These are phyloP conservation scores for Chimonanthus praecox DNA, from an alignment of 164 flowering plant species.

Conservation along the genomic window DNA sequence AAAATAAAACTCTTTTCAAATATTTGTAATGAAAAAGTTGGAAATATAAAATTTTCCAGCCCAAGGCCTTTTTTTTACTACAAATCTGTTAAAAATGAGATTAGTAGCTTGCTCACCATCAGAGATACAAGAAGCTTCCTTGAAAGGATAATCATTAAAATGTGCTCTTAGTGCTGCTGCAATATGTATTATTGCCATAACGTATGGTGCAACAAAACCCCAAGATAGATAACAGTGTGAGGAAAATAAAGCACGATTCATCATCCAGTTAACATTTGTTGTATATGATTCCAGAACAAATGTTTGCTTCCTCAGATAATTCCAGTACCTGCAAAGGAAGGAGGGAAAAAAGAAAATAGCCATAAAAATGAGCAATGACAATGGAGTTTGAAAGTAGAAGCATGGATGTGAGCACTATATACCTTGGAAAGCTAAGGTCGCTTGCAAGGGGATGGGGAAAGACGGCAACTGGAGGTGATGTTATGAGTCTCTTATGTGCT, in stretches of 20 bases:
- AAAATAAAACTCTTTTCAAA: too few species aligned
- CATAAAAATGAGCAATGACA: background rate
- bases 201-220: conserved; percentile 89
- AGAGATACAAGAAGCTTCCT: conserved; percentile 31
- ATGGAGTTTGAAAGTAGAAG: conserved; percentile 3
- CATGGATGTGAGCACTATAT: conserved; percentile 4
- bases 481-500: conserved; percentile 79
- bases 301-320: conserved; percentile 96
- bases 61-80: conserved; percentile 7
- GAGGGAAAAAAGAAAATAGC: conserved; percentile 1
- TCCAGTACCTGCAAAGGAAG: conserved; percentile 75
- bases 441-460: conserved; percentile 96
- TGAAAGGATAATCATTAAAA: conserved; percentile 31
- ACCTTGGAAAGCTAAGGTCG: conserved; percentile 90
- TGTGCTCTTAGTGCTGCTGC: conserved; percentile 53
- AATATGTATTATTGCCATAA: conserved; percentile 67
- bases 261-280: conserved; percentile 67
- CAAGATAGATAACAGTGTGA: conserved; percentile 91
- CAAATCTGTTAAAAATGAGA: conserved; percentile 23
- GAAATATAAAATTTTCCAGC: background rate
- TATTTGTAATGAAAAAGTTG: background rate
- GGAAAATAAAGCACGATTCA: conserved; percentile 85
- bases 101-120: conserved; percentile 56
- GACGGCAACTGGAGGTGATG: conserved; percentile 94
- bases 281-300: conserved; percentile 91